Evolutionary conservation across 371 early-diverging fungal genomes (phyloP).

Genomic region (Rhizopus microsporus): DNA sequence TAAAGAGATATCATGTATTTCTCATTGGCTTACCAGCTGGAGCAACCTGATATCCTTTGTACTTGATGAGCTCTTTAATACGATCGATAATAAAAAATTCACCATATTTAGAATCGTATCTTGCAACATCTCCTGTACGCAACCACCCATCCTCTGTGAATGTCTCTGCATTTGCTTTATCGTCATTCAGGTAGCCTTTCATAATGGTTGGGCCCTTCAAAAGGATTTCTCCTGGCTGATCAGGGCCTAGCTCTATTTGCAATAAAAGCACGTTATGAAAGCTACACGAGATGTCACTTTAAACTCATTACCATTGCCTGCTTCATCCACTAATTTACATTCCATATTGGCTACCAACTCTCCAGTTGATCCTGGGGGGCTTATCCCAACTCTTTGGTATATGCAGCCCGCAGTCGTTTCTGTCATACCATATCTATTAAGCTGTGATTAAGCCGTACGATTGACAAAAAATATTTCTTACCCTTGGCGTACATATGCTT

Average conservation of each 20-base stretch:
- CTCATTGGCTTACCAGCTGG: constrained; percentile 37
- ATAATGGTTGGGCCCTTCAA: constrained; percentile 73
- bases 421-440: constrained; percentile 74
- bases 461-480: background rate
- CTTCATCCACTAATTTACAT: constrained; percentile 66
- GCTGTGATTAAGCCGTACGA: no score
- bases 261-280: background rate
- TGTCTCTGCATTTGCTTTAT: constrained; percentile 65
- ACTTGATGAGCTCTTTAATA: constrained; percentile 78
- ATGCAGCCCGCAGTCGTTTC: constrained; percentile 52
- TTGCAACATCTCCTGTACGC: constrained; percentile 84
- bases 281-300: background rate
- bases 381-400: constrained; percentile 14
- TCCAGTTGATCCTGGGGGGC: constrained; percentile 66
- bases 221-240: constrained; percentile 66
- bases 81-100: constrained; percentile 69
- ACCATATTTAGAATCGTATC: constrained; percentile 45
- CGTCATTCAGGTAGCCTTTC: constrained; percentile 72
- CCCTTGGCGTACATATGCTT: constrained; percentile 49
- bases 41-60: constrained; percentile 72
- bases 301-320: constrained; percentile 36
- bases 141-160: constrained; percentile 76
- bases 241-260: constrained; percentile 50
- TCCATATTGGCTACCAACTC: constrained; percentile 65
- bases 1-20: background rate